These are phyloP conservation scores for Sporodiniella umbellata DNA, from an alignment of 371 early-diverging fungal genomes.

Conservation along the genomic window DNA sequence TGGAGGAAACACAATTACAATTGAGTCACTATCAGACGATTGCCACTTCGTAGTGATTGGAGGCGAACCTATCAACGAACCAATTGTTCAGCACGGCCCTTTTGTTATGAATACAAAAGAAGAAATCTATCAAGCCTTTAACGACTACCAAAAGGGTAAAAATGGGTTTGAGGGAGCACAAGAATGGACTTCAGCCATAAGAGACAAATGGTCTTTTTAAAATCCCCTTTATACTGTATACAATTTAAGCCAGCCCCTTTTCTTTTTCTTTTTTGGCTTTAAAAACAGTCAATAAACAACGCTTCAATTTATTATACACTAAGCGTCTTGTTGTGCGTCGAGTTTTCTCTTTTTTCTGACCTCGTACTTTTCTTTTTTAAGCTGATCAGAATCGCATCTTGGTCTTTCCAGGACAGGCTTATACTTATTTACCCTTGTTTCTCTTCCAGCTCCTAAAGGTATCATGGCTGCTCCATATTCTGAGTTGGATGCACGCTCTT, in stretches of 20 bases:
- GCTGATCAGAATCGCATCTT: slow-evolving; percentile 42
- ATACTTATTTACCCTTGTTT: slow-evolving; percentile 24
- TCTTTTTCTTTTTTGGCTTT: too few species aligned
- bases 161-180: slow-evolving; percentile 59
- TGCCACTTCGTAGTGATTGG: slow-evolving; percentile 61
- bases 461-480: slow-evolving; percentile 13
- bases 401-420: slow-evolving; percentile 27
- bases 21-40: slow-evolving; percentile 49
- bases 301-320: background rate
- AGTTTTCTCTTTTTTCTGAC: slow-evolving; percentile 37
- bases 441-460: slow-evolving; percentile 37
- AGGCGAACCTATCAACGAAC: slow-evolving; percentile 55
- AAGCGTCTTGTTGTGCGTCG: slow-evolving; percentile 2
- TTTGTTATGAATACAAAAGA: slow-evolving; percentile 60
- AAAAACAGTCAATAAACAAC: background rate
- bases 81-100: slow-evolving; percentile 58
- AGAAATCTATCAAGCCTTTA: slow-evolving; percentile 53
- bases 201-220: slow-evolving; percentile 13
- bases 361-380: slow-evolving; percentile 40
- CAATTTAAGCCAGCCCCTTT: too few species aligned
- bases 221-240: background rate
- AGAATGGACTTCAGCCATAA: slow-evolving; percentile 31
- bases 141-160: slow-evolving; percentile 42
- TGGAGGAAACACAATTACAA: slow-evolving; percentile 36
- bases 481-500: background rate